A percentile compares a stretch with the other conserved stretches of the same genome.
Conservation (phyloP, 768 basidiomycete species). For the Trichaptum fuscoviolaceum region DNA sequence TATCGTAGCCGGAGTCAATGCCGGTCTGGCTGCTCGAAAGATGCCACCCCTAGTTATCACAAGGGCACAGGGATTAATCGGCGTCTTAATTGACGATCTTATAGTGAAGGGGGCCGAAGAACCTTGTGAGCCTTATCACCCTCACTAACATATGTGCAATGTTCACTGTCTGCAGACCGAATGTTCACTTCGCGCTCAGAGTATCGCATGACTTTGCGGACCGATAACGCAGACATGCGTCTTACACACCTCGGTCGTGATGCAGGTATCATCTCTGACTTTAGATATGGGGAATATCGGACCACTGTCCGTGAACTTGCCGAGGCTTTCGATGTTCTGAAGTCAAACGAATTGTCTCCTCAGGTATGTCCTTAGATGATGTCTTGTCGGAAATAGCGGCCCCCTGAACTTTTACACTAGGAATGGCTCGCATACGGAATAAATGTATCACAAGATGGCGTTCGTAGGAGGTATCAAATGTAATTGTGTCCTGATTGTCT, state of each 20-base stretch:
- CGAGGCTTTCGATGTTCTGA: constrained; percentile 30
- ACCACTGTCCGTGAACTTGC: constrained; percentile 29
- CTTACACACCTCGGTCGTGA: constrained; percentile 59
- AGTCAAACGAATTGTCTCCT: constrained; percentile 31
- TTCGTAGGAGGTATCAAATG: constrained; percentile 34
- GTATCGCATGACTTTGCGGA: constrained; percentile 81
- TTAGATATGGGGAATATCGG: constrained; percentile 38
- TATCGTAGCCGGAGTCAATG: constrained; percentile 82
- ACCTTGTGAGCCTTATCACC: constrained; percentile 54
- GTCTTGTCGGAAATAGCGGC: no score
- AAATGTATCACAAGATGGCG: constrained; percentile 36
- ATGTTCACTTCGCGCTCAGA: constrained; percentile 94
- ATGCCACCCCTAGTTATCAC: constrained; percentile 58
- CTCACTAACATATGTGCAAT: background rate
- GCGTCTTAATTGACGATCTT: constrained; percentile 91
- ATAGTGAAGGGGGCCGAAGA: constrained; percentile 87
- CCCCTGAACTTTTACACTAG: constrained; percentile 20
- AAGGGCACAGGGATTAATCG: constrained; percentile 82
- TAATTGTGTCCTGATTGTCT: background rate
- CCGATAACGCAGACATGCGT: constrained; percentile 84
- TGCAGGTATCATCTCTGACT: constrained; percentile 37
- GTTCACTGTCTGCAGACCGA: constrained; percentile 49
- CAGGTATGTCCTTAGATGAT: constrained; percentile 26
- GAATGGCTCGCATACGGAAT: constrained; percentile 41
- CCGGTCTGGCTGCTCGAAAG: constrained; percentile 60